Conservation (phyloP, 495 filamentous ascomycete species). For the Xylaria acuta region DNA sequence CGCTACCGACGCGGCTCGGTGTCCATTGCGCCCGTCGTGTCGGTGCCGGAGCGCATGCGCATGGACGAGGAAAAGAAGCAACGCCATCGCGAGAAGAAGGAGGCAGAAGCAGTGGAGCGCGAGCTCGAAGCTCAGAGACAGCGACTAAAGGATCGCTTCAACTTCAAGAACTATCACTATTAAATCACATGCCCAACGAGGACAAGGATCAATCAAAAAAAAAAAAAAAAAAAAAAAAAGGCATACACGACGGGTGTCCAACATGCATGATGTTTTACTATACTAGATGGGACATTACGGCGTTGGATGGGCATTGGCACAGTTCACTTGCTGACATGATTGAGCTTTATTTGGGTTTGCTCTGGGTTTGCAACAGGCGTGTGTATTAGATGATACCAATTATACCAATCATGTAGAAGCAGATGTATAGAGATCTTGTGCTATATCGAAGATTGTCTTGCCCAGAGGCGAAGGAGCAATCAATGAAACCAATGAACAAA, state of each 20-base stretch:
- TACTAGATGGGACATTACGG: conserved; percentile 9
- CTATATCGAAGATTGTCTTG: conserved; percentile 13
- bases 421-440: conserved; percentile 22
- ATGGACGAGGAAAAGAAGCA: conserved; percentile 26
- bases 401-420: conserved; percentile 18
- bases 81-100: conserved; percentile 19
- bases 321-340: neutral
- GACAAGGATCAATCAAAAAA: neutral
- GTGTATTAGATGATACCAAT: conserved; percentile 27
- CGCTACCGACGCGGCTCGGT: conserved; percentile 42
- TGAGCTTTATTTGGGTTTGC: conserved; percentile 6
- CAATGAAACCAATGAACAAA: conserved; percentile 18
- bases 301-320: conserved; percentile 9
- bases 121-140: conserved; percentile 36
- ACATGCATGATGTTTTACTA: conserved; percentile 18
- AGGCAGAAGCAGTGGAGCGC: conserved; percentile 25
- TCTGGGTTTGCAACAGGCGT: conserved; percentile 16
- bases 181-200: conserved; percentile 1
- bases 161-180: neutral
- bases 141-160: conserved; percentile 36
- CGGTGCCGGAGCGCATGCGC: conserved; percentile 33
- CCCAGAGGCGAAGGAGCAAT: neutral
- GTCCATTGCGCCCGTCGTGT: conserved; percentile 26
- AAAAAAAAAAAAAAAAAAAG: conserved; percentile 2
- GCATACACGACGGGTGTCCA: neutral